These are phyloP conservation scores for Malassezia slooffiae DNA, from an alignment of 1,284 basidiomycete species.

Conservation along the genomic window DNA sequence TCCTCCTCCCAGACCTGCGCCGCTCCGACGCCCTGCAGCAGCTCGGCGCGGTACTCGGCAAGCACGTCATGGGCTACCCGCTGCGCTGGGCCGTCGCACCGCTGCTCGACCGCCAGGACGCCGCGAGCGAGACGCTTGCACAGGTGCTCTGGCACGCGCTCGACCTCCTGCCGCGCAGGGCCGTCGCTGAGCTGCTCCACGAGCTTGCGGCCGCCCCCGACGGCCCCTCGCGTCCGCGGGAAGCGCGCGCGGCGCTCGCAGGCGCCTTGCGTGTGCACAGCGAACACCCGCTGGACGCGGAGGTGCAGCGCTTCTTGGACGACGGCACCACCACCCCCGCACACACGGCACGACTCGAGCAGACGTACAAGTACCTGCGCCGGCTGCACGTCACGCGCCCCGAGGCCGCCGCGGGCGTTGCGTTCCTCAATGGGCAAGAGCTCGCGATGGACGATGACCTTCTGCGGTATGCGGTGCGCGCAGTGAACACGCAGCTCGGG, in stretches of 20 bases:
- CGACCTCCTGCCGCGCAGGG: not conserved
- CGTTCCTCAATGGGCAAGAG: conserved; percentile 79
- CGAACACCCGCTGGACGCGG: not conserved
- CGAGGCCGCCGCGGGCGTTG: conserved; percentile 42
- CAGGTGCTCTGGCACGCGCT: conserved; percentile 8
- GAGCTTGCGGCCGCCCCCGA: not conserved
- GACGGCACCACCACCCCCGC: not conserved
- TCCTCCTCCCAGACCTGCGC: conserved; percentile 32
- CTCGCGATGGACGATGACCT: conserved; percentile 57
- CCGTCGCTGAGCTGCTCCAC: not conserved
- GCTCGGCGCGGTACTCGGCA: conserved; percentile 1
- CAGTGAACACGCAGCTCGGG: conserved; percentile 23
- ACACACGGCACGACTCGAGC: conserved; percentile 10
- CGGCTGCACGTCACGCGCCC: conserved; percentile 18
- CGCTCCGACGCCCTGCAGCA: conserved; percentile 9
- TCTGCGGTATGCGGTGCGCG: conserved; percentile 21
- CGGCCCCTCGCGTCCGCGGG: too few relatives aligned
- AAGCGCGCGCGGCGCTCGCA: not conserved
- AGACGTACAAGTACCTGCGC: conserved; percentile 17
- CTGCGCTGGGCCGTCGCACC: conserved; percentile 10
- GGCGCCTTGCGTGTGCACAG: not conserved
- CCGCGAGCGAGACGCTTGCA: conserved; percentile 3
- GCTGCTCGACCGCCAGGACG: not conserved
- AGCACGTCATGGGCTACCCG: not conserved
- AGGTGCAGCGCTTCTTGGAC: conserved; percentile 8